Evolutionary conservation across 2,329 filamentous ascomycete species (phyloP).

Genomic region (Myriosclerotinia duriaeana): DNA sequence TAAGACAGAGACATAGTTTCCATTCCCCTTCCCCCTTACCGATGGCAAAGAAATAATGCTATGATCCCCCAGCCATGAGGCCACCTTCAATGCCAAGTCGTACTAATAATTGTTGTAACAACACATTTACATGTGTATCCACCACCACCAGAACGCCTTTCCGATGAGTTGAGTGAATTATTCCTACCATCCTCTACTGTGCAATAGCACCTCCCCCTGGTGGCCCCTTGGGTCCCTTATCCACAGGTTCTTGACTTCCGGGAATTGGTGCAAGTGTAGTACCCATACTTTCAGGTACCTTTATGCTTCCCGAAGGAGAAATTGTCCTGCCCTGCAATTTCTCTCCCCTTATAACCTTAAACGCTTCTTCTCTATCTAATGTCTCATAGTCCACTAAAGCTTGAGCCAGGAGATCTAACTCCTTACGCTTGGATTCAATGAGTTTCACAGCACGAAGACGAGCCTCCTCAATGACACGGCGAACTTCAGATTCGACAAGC

Average conservation of each 20-base stretch:
- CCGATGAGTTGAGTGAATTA: conserved; percentile 28
- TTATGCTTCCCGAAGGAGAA: conserved; percentile 60
- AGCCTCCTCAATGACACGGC: conserved; percentile 78
- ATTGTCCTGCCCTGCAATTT: conserved; percentile 69
- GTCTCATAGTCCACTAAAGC: conserved; percentile 95
- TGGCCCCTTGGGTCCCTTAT: conserved; percentile 31
- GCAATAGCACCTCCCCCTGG: conserved; percentile 36
- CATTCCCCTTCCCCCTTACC: background rate
- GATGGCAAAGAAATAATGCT: conserved; percentile 22
- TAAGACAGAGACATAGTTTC: conserved; percentile 16
- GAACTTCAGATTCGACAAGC: conserved; percentile 84
- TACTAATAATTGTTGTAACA: conserved; percentile 14
- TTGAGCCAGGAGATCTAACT: conserved; percentile 83
- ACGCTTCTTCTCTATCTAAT: conserved; percentile 82
- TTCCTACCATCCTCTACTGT: conserved; percentile 19
- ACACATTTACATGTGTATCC: conserved; percentile 18
- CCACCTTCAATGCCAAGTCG: background rate
- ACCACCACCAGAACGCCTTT: conserved; percentile 26
- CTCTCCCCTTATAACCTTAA: conserved; percentile 85
- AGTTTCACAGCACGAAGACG: conserved; percentile 71
- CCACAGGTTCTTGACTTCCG: conserved; percentile 29
- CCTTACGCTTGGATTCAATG: conserved; percentile 71
- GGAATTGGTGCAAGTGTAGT: conserved; percentile 35
- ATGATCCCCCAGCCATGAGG: conserved; percentile 3
- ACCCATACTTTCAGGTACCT: conserved; percentile 54